These are phyloP conservation scores for Arthromyces matolae DNA, from an alignment of 768 basidiomycete genomes.

Conservation along the genomic window DNA sequence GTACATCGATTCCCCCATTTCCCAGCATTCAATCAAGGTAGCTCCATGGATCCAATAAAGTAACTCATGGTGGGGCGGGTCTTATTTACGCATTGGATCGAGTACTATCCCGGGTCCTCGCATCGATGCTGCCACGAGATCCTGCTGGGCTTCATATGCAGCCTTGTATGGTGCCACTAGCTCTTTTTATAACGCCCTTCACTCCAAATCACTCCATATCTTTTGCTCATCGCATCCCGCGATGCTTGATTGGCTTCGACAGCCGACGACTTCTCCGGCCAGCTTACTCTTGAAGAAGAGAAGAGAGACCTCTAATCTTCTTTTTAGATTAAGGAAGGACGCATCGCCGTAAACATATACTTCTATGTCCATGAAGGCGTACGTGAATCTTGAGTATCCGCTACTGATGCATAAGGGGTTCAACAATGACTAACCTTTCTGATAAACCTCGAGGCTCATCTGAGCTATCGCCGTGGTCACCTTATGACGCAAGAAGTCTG, in stretches of 20 bases:
- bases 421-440: too few species aligned
- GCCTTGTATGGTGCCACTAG: too few species aligned
- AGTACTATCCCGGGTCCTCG: not conserved
- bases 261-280: too few species aligned
- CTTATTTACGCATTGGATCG: slow-evolving; percentile 5
- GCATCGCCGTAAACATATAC: not conserved
- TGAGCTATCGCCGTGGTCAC: not conserved
- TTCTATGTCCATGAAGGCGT: not conserved
- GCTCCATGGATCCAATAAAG: not conserved
- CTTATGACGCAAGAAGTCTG: too few species aligned
- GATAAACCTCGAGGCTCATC: not conserved
- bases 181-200: too few species aligned
- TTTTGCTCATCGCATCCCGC: too few species aligned
- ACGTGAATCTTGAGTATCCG: not conserved
- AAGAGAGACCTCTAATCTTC: not conserved
- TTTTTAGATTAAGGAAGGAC: not conserved
- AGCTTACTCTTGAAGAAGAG: not conserved
- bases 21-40: slow-evolving; percentile 1
- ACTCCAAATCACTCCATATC: too few species aligned
- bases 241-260: too few species aligned
- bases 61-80: not conserved
- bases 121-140: not conserved
- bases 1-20: not conserved
- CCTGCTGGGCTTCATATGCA: too few species aligned
- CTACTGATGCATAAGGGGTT: not conserved